Evolutionary conservation across 2,329 filamentous ascomycete genomes (phyloP), one percentile per base, ranked within the genome.

Genomic region (Fusarium protoensiforme): DNA sequence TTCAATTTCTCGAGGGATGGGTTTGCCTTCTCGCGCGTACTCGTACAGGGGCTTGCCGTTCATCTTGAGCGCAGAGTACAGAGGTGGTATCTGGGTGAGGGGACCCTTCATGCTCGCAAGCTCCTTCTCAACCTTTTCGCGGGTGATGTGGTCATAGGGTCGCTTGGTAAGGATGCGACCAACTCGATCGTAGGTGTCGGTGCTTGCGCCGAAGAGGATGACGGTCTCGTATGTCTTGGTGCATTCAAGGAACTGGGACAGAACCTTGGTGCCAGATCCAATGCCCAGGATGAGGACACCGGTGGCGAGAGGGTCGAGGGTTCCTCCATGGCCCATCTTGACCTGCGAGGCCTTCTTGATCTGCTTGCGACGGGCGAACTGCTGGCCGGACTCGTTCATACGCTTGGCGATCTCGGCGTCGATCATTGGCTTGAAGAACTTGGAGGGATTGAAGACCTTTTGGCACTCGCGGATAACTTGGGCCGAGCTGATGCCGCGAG

Each of bases 301-400:
- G 1, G 95, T 98, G 10, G 96, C 96, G 78, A 98, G 88, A 29
- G 96, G 96, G 80, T 99, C 96, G 20, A 99, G 89, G 2, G 96
- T 99, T 48, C 96, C 96, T 69, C 96, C 96, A 84, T 99, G 96
- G 36, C 96, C 96, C 79, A 98, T 93, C 86, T 98, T 99, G 76
- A 98, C 92, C 71, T 94, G 90, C 7, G 92, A 81, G 1, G 88
- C 85, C 75, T 88, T 88, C 81, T 90, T 89, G 71, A 87, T 86
- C 54, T 83, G 84, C 72, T 85, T 84, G 69, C 91, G 88, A 68
- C 92, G 89, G 75, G 88, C 87, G 75, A 88, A 87, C 80, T 92
- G 90, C 66, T 86, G 85, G 66, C 88, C 85, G 67, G 84, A 84
- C 80, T 94, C 92, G 74, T 85, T 83, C 18, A 86, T 82, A 66